Conservation (phyloP, 2,329 filamentous ascomycete species). For the Trichophyton simii region DNA sequence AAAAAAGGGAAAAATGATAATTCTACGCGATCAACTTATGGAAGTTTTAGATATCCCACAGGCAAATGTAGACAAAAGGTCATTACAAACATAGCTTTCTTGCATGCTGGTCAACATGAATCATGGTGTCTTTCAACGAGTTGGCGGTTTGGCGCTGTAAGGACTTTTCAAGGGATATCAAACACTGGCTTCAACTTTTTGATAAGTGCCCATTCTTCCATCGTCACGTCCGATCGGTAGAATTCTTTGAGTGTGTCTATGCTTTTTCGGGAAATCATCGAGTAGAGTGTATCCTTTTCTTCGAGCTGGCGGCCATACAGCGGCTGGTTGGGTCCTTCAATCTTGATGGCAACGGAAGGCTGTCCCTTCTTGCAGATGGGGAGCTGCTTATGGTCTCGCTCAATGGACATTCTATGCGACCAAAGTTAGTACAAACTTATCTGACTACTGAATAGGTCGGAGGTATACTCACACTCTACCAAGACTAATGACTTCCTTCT, state of each 20-base stretch:
- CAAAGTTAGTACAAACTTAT: not conserved
- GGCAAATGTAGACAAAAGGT: not conserved
- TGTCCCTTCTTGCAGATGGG: slow-evolving; percentile 87
- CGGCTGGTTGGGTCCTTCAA: slow-evolving; percentile 86
- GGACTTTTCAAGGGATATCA: slow-evolving; percentile 55
- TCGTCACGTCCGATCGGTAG: slow-evolving; percentile 73
- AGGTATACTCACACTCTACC: slow-evolving; percentile 73
- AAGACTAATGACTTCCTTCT: slow-evolving; percentile 70
- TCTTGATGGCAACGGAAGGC: slow-evolving; percentile 95
- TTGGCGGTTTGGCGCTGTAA: not conserved
- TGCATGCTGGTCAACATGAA: not conserved
- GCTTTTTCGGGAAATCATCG: slow-evolving; percentile 68
- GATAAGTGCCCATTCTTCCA: slow-evolving; percentile 90
- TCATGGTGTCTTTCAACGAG: not conserved
- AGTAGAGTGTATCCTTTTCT: slow-evolving; percentile 80
- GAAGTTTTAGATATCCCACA: not conserved
- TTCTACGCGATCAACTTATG: not conserved
- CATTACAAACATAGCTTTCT: not conserved
- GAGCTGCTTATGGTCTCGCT: slow-evolving; percentile 94
- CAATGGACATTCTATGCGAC: slow-evolving; percentile 66
- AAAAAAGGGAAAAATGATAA: not conserved
- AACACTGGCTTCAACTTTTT: slow-evolving; percentile 92
- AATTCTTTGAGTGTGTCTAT: slow-evolving; percentile 96
- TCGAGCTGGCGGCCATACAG: slow-evolving; percentile 91
- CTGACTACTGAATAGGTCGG: not conserved